A percentile compares a stretch with the other conserved stretches of the same genome.
phyloP scores from a whole-genome alignment of 371 early-diverging fungal genomes.

The Mycotypha africana region DNA sequence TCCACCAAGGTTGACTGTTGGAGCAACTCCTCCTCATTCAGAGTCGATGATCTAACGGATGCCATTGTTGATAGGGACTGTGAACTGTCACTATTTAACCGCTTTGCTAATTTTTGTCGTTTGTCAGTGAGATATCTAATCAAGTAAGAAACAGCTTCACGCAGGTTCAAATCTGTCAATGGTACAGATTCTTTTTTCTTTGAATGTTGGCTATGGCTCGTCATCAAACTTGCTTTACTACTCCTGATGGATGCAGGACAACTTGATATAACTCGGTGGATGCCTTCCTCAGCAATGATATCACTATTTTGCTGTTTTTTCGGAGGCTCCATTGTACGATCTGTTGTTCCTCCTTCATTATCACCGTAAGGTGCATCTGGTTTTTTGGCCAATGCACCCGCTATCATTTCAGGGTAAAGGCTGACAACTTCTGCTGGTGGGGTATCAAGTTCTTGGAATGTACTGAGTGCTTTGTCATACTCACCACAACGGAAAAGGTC shows the following conservation, averaged over 20 bases:
- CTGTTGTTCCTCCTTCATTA: constrained; percentile 11
- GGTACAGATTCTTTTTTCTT: constrained; percentile 24
- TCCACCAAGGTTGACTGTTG: constrained; percentile 77
- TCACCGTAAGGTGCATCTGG: constrained; percentile 1
- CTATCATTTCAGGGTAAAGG: constrained; percentile 73
- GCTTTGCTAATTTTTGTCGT: constrained; percentile 54
- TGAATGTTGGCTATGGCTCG: constrained; percentile 11
- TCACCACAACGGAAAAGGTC: constrained; percentile 72
- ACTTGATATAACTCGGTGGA: constrained; percentile 19
- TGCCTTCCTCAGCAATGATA: not conserved
- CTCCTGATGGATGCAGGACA: constrained; percentile 22
- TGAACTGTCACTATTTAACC: constrained; percentile 13
- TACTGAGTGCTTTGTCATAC: constrained; percentile 72
- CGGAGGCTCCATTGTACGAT: not conserved
- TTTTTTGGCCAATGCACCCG: constrained; percentile 32
- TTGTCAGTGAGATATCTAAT: constrained; percentile 70
- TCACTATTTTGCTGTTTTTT: constrained; percentile 1
- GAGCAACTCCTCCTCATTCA: constrained; percentile 38
- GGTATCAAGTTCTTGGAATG: constrained; percentile 77
- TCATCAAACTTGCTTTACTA: constrained; percentile 24
- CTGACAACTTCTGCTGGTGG: constrained; percentile 81
- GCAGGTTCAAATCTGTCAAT: constrained; percentile 39
- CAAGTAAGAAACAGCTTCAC: constrained; percentile 59
- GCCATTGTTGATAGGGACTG: not conserved
- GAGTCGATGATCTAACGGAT: constrained; percentile 5